These are phyloP conservation scores for Sergeia podlipaevii DNA, from an alignment of 208 protist genomes.

Conservation along the genomic window DNA sequence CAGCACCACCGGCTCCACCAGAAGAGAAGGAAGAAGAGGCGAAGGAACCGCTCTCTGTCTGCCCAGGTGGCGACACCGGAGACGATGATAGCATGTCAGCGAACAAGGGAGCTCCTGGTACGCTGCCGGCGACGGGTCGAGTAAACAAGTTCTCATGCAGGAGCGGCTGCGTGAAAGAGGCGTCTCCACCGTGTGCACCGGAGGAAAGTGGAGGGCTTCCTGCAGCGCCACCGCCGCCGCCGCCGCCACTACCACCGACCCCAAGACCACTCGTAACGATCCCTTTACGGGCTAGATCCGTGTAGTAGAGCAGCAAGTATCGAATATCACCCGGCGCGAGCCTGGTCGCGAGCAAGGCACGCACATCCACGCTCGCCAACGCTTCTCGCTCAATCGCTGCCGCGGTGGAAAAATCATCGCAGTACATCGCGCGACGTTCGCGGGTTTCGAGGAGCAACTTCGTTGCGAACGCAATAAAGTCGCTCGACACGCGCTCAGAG, in stretches of 20 bases:
- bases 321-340: constrained; percentile 8
- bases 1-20: constrained; percentile 7
- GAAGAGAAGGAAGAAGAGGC: neutral
- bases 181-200: neutral
- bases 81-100: no score
- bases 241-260: neutral
- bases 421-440: constrained; percentile 12
- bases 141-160: constrained; percentile 31
- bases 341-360: constrained; percentile 4
- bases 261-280: neutral
- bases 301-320: constrained; percentile 15
- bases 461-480: constrained; percentile 15
- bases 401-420: constrained; percentile 11
- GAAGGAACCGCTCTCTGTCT: neutral
- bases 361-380: neutral
- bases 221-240: neutral
- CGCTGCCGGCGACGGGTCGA: neutral
- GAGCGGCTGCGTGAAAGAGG: neutral
- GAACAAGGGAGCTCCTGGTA: neutral
- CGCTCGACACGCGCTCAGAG: constrained; percentile 17
- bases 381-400: constrained; percentile 8
- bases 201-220: neutral
- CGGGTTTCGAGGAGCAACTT: constrained; percentile 5
- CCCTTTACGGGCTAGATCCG: constrained; percentile 15
- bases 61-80: neutral